A percentile compares a stretch with the other conserved stretches of the same genome.
These are phyloP conservation scores for Trifolium fragiferum DNA, from an alignment of 306 rosid genomes.

Conservation along the genomic window DNA sequence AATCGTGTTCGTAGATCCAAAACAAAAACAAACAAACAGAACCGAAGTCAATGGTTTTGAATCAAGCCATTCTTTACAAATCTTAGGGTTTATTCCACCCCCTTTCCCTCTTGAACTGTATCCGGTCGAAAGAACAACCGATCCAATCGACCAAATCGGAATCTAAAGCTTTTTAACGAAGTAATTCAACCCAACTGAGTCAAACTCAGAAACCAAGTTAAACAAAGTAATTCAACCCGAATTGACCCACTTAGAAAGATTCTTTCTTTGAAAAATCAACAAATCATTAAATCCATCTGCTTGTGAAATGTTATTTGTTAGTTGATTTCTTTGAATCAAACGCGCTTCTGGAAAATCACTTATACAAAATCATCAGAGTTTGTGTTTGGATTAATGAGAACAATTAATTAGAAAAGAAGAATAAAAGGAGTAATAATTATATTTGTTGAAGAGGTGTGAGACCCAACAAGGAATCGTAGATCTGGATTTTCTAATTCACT, in stretches of 20 bases:
- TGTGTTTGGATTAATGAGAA: no score
- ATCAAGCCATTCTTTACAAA: conserved; percentile 57
- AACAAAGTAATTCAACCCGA: conserved; percentile 64
- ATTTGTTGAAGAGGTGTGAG: no score
- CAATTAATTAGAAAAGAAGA: no score
- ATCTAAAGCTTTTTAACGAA: conserved; percentile 42
- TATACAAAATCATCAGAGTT: no score
- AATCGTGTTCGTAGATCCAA: conserved; percentile 80
- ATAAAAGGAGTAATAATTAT: no score
- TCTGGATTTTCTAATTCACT: no score
- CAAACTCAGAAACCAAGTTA: conserved; percentile 61
- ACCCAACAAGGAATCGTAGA: no score
- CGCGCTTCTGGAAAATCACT: conserved; percentile 70
- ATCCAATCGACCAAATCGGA: conserved; percentile 66
- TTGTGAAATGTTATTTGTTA: conserved; percentile 50
- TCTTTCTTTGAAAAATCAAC: conserved; percentile 50
- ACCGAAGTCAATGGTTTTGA: conserved; percentile 60
- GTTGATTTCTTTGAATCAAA: conserved; percentile 54
- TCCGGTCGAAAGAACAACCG: conserved; percentile 51
- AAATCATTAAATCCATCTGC: conserved; percentile 66
- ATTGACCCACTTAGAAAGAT: conserved; percentile 53
- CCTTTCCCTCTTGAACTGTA: conserved; percentile 55
- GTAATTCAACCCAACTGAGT: conserved; percentile 54
- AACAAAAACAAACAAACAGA: conserved; percentile 58
- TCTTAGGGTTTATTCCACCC: conserved; percentile 34